Evolutionary conservation across 2,329 filamentous ascomycete species (phyloP).

Genomic region (Pseudonectria foliicola): DNA sequence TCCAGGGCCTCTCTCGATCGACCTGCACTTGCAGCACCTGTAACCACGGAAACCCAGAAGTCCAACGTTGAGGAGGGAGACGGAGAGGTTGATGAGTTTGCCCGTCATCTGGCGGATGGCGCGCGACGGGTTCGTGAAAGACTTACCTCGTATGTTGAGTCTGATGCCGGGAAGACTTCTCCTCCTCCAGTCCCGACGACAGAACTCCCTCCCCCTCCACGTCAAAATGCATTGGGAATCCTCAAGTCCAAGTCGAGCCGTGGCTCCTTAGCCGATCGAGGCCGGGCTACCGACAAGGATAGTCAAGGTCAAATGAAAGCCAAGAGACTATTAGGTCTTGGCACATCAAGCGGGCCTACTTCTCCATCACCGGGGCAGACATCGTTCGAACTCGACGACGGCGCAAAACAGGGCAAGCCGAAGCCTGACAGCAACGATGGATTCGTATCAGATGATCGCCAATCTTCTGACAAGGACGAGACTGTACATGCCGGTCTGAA

Average conservation of each 20-base stretch:
- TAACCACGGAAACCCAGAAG: constrained; percentile 11
- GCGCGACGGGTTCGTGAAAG: constrained; percentile 66
- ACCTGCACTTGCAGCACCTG: neutral
- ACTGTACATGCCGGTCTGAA: constrained; percentile 43
- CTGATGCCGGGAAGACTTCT: constrained; percentile 39
- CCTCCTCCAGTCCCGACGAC: constrained; percentile 22
- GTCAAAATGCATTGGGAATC: constrained; percentile 54
- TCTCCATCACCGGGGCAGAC: constrained; percentile 33
- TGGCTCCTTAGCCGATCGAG: constrained; percentile 52
- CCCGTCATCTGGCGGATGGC: constrained; percentile 63
- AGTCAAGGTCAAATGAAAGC: constrained; percentile 42
- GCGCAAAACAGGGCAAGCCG: neutral
- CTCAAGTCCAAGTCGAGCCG: constrained; percentile 61
- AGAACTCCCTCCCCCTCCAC: constrained; percentile 35
- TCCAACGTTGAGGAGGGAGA: constrained; percentile 41
- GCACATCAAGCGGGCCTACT: constrained; percentile 33
- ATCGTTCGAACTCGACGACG: constrained; percentile 15
- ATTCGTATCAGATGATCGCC: constrained; percentile 10
- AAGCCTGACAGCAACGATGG: constrained; percentile 12
- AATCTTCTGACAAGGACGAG: constrained; percentile 30
- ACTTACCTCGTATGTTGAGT: constrained; percentile 61
- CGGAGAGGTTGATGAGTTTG: constrained; percentile 53
- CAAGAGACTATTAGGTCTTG: constrained; percentile 55
- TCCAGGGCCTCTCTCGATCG: constrained; percentile 15
- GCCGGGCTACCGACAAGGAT: constrained; percentile 33